phyloP scores from a whole-genome alignment of 805 yeast species.

The Candida ulmi region DNA sequence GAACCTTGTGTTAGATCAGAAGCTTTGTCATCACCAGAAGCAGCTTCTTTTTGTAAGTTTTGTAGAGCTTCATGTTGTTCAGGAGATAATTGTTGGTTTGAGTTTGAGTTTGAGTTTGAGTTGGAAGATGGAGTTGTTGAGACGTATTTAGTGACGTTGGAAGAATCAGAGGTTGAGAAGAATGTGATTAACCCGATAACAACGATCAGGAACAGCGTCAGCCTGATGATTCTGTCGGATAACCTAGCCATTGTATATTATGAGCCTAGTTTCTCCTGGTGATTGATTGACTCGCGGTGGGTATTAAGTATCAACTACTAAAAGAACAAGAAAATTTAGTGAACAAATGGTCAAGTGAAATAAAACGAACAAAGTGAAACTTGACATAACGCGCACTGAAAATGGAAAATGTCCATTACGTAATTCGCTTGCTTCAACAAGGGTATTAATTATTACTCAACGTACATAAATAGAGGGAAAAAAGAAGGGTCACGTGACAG shows the following conservation, averaged over 20 bases:
- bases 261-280: too few relatives aligned
- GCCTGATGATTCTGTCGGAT: slow-evolving; percentile 15
- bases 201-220: slow-evolving; percentile 14
- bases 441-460: too few relatives aligned
- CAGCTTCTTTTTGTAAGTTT: not conserved
- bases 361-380: too few relatives aligned
- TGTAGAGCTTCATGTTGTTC: slow-evolving; percentile 1
- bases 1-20: not conserved
- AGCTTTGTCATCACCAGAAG: not conserved
- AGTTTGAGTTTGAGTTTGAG: not conserved
- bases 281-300: too few relatives aligned
- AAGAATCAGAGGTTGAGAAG: slow-evolving; percentile 8
- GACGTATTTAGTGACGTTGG: not conserved
- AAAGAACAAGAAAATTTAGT: too few relatives aligned
- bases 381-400: too few relatives aligned
- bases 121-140: not conserved
- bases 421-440: too few relatives aligned
- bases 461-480: too few relatives aligned
- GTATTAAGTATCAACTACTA: too few relatives aligned
- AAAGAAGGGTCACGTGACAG: too few relatives aligned
- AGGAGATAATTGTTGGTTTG: slow-evolving; percentile 1
- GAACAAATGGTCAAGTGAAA: too few relatives aligned
- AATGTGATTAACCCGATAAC: slow-evolving; percentile 14
- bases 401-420: too few relatives aligned
- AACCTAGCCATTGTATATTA: slow-evolving; percentile 12